Evolutionary conservation across 208 protist species (phyloP), one percentile per base, ranked within the genome.

Genomic region (Leptomonas pyrrhocoris): DNA sequence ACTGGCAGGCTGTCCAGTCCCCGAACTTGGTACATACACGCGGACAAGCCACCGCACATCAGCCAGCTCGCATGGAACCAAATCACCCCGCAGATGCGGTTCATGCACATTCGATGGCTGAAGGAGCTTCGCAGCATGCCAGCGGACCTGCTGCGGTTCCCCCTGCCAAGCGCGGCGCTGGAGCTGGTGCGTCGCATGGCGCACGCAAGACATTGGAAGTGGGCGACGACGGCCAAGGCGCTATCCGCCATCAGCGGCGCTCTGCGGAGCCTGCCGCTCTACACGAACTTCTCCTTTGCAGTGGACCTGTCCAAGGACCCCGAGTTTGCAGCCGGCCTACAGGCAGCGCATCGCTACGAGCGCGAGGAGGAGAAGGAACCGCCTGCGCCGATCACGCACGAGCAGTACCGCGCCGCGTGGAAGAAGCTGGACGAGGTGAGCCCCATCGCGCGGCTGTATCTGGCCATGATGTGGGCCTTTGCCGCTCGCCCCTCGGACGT

Each of bases 61-160:
- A n/a, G n/a, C n/a, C n/a, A n/a, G n/a, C n/a, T n/a, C n/a, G n/a
- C n/a, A n/a, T n/a, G n/a, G n/a, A n/a, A n/a, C n/a, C n/a, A n/a
- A n/a, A n/a, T n/a, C n/a, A n/a, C n/a, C n/a, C n/a, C n/a, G n/a
- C n/a, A n/a, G n/a, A n/a, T n/a, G n/a, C n/a, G n/a, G n/a, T n/a
- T n/a, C 89, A 92, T 69, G 84, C 92, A 74, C 83, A 92, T 59
- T 93, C 84, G 85, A 77, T 73, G 15, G 82, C 79, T 75, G 85
- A 67, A 53, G 83, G 60, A 94, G 78, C 15, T 64, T 77, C 27
- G 73, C 84, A 45, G 59, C 74, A 19, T 80, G 92, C 28, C 84
- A 81, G 13, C 60, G 76, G 19, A 71, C 73, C 15, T 15, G 16
- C 74, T 89, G 34, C 68, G 88, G n/a, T 60, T 79, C 40, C 74